Conservation (phyloP, 23 red algal genomes). For the Pyropia haitanensis region DNA sequence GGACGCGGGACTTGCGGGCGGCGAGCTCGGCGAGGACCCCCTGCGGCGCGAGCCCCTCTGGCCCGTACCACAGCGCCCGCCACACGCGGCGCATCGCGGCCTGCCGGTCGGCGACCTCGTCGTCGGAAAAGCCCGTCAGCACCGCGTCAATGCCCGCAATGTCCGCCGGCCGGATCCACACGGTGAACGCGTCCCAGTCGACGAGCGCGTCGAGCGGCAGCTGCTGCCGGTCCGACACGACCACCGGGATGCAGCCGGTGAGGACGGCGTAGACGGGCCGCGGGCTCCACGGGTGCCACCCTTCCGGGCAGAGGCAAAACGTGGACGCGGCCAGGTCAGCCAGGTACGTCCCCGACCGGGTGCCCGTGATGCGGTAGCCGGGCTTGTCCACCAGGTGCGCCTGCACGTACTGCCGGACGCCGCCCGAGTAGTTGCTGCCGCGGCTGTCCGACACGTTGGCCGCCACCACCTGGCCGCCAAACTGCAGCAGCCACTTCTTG, state of each 20-base stretch:
- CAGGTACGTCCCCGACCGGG: conserved; percentile 20
- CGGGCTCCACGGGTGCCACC: conserved; percentile 60
- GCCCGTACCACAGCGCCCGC: conserved; percentile 39
- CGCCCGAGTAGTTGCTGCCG: conserved; percentile 51
- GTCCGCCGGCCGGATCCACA: conserved; percentile 39
- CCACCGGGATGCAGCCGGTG: conserved; percentile 46
- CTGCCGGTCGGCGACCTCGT: conserved; percentile 6
- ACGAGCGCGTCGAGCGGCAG: conserved; percentile 31
- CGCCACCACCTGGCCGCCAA: conserved; percentile 41
- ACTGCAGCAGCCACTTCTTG: conserved; percentile 15
- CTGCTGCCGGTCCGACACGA: conserved; percentile 41
- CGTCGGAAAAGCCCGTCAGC: conserved; percentile 9
- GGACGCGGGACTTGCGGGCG: too few relatives aligned
- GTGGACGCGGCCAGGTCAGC: conserved; percentile 31
- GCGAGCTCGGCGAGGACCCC: too few relatives aligned
- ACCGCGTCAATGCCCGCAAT: conserved; percentile 15
- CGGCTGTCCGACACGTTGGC: conserved; percentile 34
- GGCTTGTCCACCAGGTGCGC: conserved; percentile 7
- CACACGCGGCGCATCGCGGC: conserved; percentile 22
- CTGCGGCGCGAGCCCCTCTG: background rate
- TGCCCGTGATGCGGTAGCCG: conserved; percentile 47
- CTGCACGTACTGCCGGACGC: conserved; percentile 26
- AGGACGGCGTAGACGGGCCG: conserved; percentile 45
- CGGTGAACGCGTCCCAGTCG: conserved; percentile 17
- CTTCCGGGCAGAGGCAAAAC: conserved; percentile 50